Evolutionary conservation across 495 filamentous ascomycete species (phyloP), one percentile per base, ranked within the genome.

Genomic region (Aspergillus leporis): DNA sequence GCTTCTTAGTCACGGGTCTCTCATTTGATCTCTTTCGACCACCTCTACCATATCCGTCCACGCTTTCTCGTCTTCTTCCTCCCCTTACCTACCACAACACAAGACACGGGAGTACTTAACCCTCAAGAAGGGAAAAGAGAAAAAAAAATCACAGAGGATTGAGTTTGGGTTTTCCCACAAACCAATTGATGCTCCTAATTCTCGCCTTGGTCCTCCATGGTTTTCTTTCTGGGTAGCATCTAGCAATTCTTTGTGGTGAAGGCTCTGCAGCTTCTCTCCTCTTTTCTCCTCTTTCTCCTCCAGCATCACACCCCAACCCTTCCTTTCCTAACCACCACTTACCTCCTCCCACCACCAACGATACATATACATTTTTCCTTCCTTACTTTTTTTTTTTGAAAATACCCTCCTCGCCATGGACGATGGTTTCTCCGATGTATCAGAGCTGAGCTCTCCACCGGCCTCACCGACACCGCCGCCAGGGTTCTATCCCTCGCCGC

Each of bases 381-480:
- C 54, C 57, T 49, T 51, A 58, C 38, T 46, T 38, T 31, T 18
- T 58, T 22, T 47, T 36, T 28, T 45, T n/a, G n/a, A n/a, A n/a
- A n/a, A n/a, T n/a, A n/a, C 55, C 41, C 43, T 51, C 28, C 48
- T 59, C 45, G 66, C 58, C 65, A 78, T 84, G 74, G 70, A 74
- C 45, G 65, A 67, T 60, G 73, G 76, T 59, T 56, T 69, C 23
- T 80, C 79, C 36, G 80, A 82, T 65, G 49, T 70, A 60, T 87
- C 86, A 34, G 82, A 82, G 25, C 68, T 87, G 55, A 87, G 83
- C 70, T 83, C 83, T 36, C 63, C 71, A 52, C 74, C 78, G 7
- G 72, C 75, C 28, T 88, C 88, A 12, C 84, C 87, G 4, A 79
- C 81, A 18, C 78, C 85, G 12, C 83, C 86, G 25, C 75, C 81